phyloP scores from a whole-genome alignment of 1,284 basidiomycete genomes.

The Ceratobasidium sp. region DNA sequence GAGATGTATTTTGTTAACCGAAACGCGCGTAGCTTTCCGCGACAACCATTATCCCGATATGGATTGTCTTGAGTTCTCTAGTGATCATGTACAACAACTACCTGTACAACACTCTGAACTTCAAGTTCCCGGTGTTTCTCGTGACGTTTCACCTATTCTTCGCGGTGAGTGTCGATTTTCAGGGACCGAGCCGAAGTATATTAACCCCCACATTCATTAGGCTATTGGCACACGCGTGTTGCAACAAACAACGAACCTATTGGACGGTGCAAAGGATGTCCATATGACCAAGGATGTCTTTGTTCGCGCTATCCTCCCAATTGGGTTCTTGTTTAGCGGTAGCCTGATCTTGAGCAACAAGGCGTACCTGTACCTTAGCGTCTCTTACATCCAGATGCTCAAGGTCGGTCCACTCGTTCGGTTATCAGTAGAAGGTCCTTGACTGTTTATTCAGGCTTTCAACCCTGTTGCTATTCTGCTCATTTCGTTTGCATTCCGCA shows the following conservation, averaged over 20 bases:
- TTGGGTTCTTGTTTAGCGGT: conserved; percentile 92
- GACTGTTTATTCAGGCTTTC: conserved; percentile 76
- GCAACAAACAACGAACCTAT: conserved; percentile 86
- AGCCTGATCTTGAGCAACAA: conserved; percentile 95
- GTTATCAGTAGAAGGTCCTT: conserved; percentile 46
- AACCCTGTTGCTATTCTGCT: conserved; percentile 96
- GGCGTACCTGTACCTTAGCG: conserved; percentile 91
- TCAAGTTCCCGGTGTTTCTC: conserved; percentile 89
- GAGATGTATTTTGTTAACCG: background rate
- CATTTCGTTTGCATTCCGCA: conserved; percentile 91
- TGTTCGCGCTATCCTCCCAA: conserved; percentile 90
- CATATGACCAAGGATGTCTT: conserved; percentile 88
- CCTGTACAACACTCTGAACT: conserved; percentile 85
- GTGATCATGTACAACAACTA: conserved; percentile 99
- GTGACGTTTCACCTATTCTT: conserved; percentile 90
- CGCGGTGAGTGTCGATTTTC: conserved; percentile 68
- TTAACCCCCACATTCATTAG: conserved; percentile 59
- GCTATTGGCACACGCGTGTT: conserved; percentile 91
- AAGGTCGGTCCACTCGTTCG: conserved; percentile 69
- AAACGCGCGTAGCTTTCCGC: conserved; percentile 58
- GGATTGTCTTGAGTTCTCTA: conserved; percentile 90
- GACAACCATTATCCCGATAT: conserved; percentile 81
- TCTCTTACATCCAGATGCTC: conserved; percentile 98
- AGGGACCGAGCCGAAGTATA: conserved; percentile 1
- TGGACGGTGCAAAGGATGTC: conserved; percentile 92